phyloP scores from a whole-genome alignment of 2,329 filamentous ascomycete genomes.

The Acrocalymma vagum region DNA sequence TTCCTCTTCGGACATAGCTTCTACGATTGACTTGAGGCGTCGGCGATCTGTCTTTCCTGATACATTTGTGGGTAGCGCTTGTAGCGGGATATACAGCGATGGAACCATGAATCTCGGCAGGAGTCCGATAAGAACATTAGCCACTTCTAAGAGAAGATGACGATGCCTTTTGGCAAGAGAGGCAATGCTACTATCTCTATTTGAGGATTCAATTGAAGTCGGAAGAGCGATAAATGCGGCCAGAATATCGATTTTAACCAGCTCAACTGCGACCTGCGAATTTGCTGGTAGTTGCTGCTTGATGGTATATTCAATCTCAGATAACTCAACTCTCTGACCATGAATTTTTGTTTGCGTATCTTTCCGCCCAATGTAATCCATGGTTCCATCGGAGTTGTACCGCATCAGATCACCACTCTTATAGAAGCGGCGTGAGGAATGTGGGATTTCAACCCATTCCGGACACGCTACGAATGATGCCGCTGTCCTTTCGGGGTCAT shows the following conservation, averaged over 20 bases:
- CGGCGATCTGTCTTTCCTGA: conserved; percentile 19
- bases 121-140: too few relatives aligned
- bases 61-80: conserved; percentile 14
- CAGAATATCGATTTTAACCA: too few relatives aligned
- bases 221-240: too few relatives aligned
- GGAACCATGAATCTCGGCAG: conserved; percentile 28
- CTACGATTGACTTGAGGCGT: conserved; percentile 11
- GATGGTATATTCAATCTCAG: conserved; percentile 26
- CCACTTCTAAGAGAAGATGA: too few relatives aligned
- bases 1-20: conserved; percentile 12
- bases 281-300: too few relatives aligned
- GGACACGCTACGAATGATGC: conserved; percentile 9
- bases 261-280: too few relatives aligned
- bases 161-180: too few relatives aligned
- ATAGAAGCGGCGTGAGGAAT: conserved; percentile 12
- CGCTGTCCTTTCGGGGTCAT: conserved; percentile 9
- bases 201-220: too few relatives aligned
- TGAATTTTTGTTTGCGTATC: conserved; percentile 30
- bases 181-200: too few relatives aligned
- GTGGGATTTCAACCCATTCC: neutral
- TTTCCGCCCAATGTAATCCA: conserved; percentile 20
- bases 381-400: conserved; percentile 20
- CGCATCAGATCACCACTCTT: conserved; percentile 26
- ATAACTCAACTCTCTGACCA: conserved; percentile 28
- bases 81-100: conserved; percentile 21